phyloP scores from a whole-genome alignment of 73 alveolate species.

The Stentor coeruleus region DNA sequence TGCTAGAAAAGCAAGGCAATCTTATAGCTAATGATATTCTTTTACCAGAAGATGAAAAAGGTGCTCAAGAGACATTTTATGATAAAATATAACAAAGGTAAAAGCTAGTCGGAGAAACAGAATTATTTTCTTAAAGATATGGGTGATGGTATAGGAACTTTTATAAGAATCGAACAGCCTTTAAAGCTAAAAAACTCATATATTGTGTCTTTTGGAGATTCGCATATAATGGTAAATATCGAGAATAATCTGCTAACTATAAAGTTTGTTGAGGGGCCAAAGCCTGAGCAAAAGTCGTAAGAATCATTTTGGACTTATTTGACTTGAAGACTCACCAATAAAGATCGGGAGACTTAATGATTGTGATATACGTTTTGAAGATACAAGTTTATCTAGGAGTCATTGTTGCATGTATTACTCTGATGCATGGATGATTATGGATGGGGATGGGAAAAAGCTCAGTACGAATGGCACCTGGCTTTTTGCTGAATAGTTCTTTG shows the following conservation, averaged over 20 bases:
- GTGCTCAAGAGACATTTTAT: not conserved
- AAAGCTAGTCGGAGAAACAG: conserved; percentile 2
- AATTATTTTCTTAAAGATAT: conserved; percentile 65
- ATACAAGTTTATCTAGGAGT: conserved; percentile 31
- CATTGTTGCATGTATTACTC: conserved; percentile 22
- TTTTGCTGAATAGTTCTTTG: not conserved
- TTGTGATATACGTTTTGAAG: conserved; percentile 38
- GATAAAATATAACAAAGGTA: conserved; percentile 3
- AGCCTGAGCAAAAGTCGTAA: conserved; percentile 20
- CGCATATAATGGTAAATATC: conserved; percentile 52
- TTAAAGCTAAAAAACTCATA: conserved; percentile 48
- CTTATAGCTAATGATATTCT: not conserved
- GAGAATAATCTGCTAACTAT: conserved; percentile 3
- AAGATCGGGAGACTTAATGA: conserved; percentile 40
- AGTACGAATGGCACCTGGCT: conserved; percentile 27
- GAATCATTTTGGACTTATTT: conserved; percentile 17
- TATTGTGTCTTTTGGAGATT: conserved; percentile 67
- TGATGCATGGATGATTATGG: not conserved
- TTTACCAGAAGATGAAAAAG: conserved; percentile 5
- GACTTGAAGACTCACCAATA: conserved; percentile 5
- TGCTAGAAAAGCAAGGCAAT: not conserved
- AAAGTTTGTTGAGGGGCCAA: conserved; percentile 38
- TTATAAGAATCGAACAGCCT: conserved; percentile 52
- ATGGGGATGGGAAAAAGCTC: conserved; percentile 12
- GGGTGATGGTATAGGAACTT: conserved; percentile 79